Evolutionary conservation across 495 filamentous ascomycete genomes (phyloP).

Genomic region (Aspergillus affinis): DNA sequence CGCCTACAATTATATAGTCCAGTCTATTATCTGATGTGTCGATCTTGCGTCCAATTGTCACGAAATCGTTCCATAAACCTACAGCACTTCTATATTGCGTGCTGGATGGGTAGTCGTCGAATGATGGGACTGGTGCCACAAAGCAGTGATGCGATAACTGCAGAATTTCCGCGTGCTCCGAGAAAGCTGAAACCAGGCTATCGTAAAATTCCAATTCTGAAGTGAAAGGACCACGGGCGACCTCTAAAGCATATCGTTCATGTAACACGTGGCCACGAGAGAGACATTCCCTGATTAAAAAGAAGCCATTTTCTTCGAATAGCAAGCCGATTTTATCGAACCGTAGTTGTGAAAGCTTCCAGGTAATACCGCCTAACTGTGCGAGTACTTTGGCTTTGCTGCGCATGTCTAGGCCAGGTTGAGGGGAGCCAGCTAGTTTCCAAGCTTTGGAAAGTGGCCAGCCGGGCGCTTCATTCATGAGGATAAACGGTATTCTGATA

Average conservation of each 20-base stretch:
- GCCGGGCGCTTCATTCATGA: conserved; percentile 31
- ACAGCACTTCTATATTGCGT: conserved; percentile 15
- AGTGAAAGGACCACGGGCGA: conserved; percentile 23
- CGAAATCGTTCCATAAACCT: conserved; percentile 29
- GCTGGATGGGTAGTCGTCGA: conserved; percentile 15
- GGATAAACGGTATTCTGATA: conserved; percentile 25
- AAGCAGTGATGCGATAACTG: conserved; percentile 26
- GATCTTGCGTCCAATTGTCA: conserved; percentile 27
- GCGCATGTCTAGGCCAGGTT: conserved; percentile 13
- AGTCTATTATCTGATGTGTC: conserved; percentile 28
- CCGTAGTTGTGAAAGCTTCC: conserved; percentile 26
- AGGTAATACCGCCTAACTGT: conserved; percentile 24
- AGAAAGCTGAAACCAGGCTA: conserved; percentile 21
- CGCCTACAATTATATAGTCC: conserved; percentile 32
- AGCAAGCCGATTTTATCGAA: conserved; percentile 29
- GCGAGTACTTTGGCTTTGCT: conserved; percentile 23
- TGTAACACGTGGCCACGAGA: conserved; percentile 27
- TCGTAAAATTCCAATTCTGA: conserved; percentile 22
- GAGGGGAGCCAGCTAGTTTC: conserved; percentile 15
- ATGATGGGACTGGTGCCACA: conserved; percentile 20
- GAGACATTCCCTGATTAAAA: conserved; percentile 24
- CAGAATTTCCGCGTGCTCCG: conserved; percentile 21
- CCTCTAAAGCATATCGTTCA: conserved; percentile 18
- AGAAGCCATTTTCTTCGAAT: conserved; percentile 19
- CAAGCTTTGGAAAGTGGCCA: conserved; percentile 21